These are phyloP conservation scores for Hortaea sp. DNA, from an alignment of 2,329 filamentous ascomycete species.

Conservation along the genomic window DNA sequence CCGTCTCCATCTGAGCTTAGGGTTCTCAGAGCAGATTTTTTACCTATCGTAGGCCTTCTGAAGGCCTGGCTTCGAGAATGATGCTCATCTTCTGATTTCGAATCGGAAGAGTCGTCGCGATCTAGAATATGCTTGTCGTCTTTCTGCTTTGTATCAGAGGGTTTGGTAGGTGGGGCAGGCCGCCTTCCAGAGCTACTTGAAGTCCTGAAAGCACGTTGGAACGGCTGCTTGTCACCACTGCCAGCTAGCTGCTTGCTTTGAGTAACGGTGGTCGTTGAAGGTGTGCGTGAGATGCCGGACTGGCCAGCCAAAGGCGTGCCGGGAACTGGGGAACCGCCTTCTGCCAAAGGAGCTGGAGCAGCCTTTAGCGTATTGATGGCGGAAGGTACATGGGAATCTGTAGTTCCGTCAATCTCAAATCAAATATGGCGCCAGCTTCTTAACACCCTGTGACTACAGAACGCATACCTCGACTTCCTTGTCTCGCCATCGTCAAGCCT, in stretches of 20 bases:
- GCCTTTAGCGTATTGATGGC: slow-evolving; percentile 6
- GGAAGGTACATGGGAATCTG: slow-evolving; percentile 3
- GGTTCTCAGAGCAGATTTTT: slow-evolving; percentile 20
- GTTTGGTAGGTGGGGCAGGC: slow-evolving; percentile 8
- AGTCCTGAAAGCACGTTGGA: slow-evolving; percentile 21
- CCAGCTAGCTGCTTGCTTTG: slow-evolving; percentile 23
- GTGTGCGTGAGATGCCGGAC: slow-evolving; percentile 34
- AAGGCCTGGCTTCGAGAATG: slow-evolving; percentile 34
- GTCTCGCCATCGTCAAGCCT: slow-evolving; percentile 41
- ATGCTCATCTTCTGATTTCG: slow-evolving; percentile 27
- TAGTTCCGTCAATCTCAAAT: no score
- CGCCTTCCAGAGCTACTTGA: slow-evolving; percentile 25
- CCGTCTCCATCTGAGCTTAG: slow-evolving; percentile 19
- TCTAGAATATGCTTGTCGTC: slow-evolving; percentile 19
- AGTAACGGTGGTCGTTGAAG: slow-evolving; percentile 40
- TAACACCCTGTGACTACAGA: background rate
- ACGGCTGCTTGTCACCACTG: slow-evolving; percentile 8
- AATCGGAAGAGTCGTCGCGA: slow-evolving; percentile 19
- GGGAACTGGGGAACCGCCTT: slow-evolving; percentile 3
- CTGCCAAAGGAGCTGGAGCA: slow-evolving; percentile 1
- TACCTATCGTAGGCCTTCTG: slow-evolving; percentile 28
- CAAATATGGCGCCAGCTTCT: background rate
- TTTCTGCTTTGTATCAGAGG: slow-evolving; percentile 11
- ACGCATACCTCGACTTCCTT: slow-evolving; percentile 36
- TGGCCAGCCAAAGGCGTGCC: slow-evolving; percentile 4